Percentiles rank a stretch among this genome's conserved stretches.
Conservation (phyloP, 1,139 yeast species). For the Nematodospora anomalae region DNA sequence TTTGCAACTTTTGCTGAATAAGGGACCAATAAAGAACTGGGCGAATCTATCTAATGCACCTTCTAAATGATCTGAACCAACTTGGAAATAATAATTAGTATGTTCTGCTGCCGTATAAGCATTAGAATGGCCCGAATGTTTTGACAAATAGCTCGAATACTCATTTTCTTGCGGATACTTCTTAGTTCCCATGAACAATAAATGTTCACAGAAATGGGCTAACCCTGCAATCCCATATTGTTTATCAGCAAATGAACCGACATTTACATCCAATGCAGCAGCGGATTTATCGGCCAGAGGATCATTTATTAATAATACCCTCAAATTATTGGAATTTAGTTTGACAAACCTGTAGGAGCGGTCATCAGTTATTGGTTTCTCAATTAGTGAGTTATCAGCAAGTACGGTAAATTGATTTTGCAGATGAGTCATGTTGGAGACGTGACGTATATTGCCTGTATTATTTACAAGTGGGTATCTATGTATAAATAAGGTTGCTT, state of each 20-base stretch:
- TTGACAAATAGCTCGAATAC: constrained; percentile 72
- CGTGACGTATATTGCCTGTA: background rate
- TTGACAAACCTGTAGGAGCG: constrained; percentile 68
- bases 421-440: constrained; percentile 6
- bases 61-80: constrained; percentile 69
- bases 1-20: constrained; percentile 77
- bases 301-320: constrained; percentile 78
- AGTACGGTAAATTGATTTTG: constrained; percentile 16
- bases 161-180: constrained; percentile 93
- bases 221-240: constrained; percentile 69
- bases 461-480: background rate
- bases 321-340: constrained; percentile 61
- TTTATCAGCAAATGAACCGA: constrained; percentile 86
- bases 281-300: constrained; percentile 88
- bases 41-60: constrained; percentile 93
- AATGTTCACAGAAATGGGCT: constrained; percentile 96
- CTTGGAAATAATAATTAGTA: constrained; percentile 89
- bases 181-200: constrained; percentile 93
- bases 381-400: constrained; percentile 28
- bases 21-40: constrained; percentile 85
- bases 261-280: constrained; percentile 88
- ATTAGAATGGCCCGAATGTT: constrained; percentile 64
- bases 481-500: background rate
- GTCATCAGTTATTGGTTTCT: constrained; percentile 72
- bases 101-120: constrained; percentile 90